These are phyloP conservation scores for Akanthomyces dipterigenus DNA, from an alignment of 2,329 filamentous ascomycete species.

Conservation along the genomic window DNA sequence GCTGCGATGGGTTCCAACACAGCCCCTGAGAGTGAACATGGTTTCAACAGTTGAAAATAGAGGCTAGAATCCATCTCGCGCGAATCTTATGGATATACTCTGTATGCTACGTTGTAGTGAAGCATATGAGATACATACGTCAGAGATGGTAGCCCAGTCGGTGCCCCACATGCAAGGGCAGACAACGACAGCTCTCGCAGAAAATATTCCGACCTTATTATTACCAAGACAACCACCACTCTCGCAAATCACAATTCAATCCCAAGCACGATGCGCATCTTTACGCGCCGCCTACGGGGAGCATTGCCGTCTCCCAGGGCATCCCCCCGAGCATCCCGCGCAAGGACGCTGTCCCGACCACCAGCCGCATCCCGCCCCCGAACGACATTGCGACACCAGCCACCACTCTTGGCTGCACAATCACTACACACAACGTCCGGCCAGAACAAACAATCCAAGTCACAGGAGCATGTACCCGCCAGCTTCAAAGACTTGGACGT, in stretches of 20 bases:
- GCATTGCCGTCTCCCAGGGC: not conserved
- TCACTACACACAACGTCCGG: constrained; percentile 17
- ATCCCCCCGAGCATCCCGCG: not conserved
- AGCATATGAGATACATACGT: not conserved
- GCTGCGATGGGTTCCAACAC: no score
- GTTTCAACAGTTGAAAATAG: no score
- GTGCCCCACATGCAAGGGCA: constrained; percentile 7
- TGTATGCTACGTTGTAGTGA: not conserved
- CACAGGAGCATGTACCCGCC: constrained; percentile 32
- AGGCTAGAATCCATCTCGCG: no score
- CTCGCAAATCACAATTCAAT: not conserved
- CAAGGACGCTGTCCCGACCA: not conserved
- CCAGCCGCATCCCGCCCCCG: not conserved
- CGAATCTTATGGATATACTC: no score
- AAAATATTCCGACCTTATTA: not conserved
- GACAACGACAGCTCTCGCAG: not conserved
- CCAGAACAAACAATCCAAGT: constrained; percentile 16
- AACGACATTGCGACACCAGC: not conserved
- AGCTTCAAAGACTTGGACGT: constrained; percentile 76
- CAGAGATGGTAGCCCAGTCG: not conserved
- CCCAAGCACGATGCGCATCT: not conserved
- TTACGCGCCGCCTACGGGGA: not conserved
- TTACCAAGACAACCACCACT: not conserved
- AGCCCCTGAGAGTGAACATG: no score
- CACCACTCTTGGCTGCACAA: not conserved